A percentile compares a stretch with the other conserved stretches of the same genome.
phyloP scores from a whole-genome alignment of 176 grass and related monocot genomes.

The Aegilops tauschii region DNA sequence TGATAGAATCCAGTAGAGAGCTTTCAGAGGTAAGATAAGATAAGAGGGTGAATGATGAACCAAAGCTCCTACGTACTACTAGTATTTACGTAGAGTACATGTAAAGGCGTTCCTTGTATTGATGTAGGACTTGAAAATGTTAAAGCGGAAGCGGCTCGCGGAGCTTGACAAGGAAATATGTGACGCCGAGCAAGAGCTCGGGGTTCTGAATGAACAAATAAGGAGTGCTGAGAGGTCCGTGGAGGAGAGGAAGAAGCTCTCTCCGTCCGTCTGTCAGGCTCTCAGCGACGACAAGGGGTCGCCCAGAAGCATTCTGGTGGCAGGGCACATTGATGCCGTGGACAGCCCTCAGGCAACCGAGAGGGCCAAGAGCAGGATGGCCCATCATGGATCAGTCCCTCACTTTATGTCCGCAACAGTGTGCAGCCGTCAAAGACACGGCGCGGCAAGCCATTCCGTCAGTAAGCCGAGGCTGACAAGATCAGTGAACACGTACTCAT shows the following conservation, averaged over 20 bases:
- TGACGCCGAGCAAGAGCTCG: slow-evolving; percentile 58
- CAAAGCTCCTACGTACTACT: background rate
- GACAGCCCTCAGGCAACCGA: slow-evolving; percentile 37
- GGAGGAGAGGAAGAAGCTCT: slow-evolving; percentile 44
- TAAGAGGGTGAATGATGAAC: background rate
- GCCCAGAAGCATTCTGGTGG: slow-evolving; percentile 73
- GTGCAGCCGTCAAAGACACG: slow-evolving; percentile 71
- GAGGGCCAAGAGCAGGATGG: slow-evolving; percentile 22
- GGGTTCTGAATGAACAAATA: slow-evolving; percentile 50
- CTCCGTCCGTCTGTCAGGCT: slow-evolving; percentile 14
- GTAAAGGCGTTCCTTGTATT: background rate
- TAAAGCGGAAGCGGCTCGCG: slow-evolving; percentile 47
- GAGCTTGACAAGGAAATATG: slow-evolving; percentile 65
- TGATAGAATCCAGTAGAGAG: slow-evolving; percentile 57
- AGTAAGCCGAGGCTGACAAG: slow-evolving; percentile 46
- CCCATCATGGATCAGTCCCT: background rate
- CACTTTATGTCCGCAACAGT: slow-evolving; percentile 79
- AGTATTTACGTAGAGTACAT: no score
- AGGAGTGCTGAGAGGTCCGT: slow-evolving; percentile 48
- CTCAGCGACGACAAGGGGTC: slow-evolving; percentile 52
- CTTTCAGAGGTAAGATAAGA: slow-evolving; percentile 57
- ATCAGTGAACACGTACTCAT: slow-evolving; percentile 16
- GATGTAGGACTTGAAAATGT: slow-evolving; percentile 63
- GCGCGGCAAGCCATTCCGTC: slow-evolving; percentile 31
- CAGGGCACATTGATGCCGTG: background rate